Percentiles rank a stretch among this genome's conserved stretches.
Evolutionary conservation across 176 grass and related monocot species (phyloP).

Genomic region (Ensete ventricosum): DNA sequence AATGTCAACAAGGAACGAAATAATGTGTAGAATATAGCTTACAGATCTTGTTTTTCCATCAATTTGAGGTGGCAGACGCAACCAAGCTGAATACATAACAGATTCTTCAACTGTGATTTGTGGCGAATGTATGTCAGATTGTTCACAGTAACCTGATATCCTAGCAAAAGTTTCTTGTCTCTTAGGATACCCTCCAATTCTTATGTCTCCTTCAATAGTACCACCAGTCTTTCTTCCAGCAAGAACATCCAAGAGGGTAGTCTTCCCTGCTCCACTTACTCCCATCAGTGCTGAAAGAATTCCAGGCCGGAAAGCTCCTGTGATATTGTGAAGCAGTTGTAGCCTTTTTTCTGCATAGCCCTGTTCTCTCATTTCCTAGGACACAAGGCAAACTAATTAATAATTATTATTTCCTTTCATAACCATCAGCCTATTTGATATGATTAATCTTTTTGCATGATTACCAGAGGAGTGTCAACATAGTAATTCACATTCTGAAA

Average conservation of each 20-base stretch:
- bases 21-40: constrained; percentile 2
- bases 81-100: constrained; percentile 58
- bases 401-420: not conserved
- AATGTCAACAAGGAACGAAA: not conserved
- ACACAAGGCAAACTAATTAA: not conserved
- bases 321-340: constrained; percentile 61
- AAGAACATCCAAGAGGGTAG: constrained; percentile 75
- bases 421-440: not conserved
- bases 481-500: constrained; percentile 71
- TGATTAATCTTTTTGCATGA: not conserved
- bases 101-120: constrained; percentile 66
- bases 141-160: constrained; percentile 79
- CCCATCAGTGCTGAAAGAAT: constrained; percentile 68
- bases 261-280: constrained; percentile 71
- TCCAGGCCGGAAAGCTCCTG: constrained; percentile 50
- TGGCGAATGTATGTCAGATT: constrained; percentile 62
- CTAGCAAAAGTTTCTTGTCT: constrained; percentile 58
- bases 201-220: constrained; percentile 62
- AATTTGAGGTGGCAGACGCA: constrained; percentile 56
- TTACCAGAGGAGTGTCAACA: constrained; percentile 60
- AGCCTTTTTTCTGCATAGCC: constrained; percentile 45
- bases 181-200: constrained; percentile 69
- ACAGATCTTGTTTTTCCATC: constrained; percentile 46
- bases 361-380: constrained; percentile 65
- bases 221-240: constrained; percentile 64